phyloP scores from a whole-genome alignment of 2,329 filamentous ascomycete species.

The Fonsecaea nubica region DNA sequence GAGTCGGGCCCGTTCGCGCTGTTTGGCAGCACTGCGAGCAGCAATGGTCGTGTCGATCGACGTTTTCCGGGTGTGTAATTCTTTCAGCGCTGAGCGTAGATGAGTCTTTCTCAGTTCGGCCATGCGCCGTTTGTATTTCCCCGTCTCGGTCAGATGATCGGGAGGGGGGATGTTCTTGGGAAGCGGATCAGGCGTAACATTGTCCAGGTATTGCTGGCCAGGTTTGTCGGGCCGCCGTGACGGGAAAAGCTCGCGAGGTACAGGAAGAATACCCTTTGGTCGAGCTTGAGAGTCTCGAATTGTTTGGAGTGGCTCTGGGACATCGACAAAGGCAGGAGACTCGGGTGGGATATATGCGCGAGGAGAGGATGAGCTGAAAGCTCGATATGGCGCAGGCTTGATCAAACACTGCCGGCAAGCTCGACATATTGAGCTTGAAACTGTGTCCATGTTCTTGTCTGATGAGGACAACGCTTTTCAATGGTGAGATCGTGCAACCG shows the following conservation, averaged over 20 bases:
- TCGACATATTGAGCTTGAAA: conserved; percentile 36
- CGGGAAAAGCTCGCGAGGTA: conserved; percentile 81
- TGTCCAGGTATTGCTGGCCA: conserved; percentile 56
- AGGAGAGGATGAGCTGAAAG: conserved; percentile 57
- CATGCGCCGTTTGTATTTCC: conserved; percentile 72
- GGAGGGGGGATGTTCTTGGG: conserved; percentile 40
- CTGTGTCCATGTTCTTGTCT: background rate
- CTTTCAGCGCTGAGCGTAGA: conserved; percentile 71
- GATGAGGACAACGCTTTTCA: background rate
- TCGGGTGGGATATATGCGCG: conserved; percentile 71
- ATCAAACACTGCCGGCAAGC: conserved; percentile 35
- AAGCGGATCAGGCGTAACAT: conserved; percentile 63
- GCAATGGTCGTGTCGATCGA: conserved; percentile 47
- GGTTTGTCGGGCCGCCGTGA: conserved; percentile 67
- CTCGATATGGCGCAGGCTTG: conserved; percentile 41
- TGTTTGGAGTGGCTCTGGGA: conserved; percentile 70
- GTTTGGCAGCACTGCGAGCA: conserved; percentile 55
- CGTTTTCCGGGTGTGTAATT: conserved; percentile 72
- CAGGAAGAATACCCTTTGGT: conserved; percentile 79
- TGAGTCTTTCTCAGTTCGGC: conserved; percentile 74
- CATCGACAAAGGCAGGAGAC: conserved; percentile 83
- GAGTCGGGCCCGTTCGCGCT: conserved; percentile 57
- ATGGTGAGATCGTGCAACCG: background rate
- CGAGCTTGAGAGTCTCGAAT: conserved; percentile 32
- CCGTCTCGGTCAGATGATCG: conserved; percentile 46